A percentile compares a stretch with the other conserved stretches of the same genome.
Evolutionary conservation across 371 early-diverging fungal genomes (phyloP).

Genomic region (Apophysomyces ossiformis): DNA sequence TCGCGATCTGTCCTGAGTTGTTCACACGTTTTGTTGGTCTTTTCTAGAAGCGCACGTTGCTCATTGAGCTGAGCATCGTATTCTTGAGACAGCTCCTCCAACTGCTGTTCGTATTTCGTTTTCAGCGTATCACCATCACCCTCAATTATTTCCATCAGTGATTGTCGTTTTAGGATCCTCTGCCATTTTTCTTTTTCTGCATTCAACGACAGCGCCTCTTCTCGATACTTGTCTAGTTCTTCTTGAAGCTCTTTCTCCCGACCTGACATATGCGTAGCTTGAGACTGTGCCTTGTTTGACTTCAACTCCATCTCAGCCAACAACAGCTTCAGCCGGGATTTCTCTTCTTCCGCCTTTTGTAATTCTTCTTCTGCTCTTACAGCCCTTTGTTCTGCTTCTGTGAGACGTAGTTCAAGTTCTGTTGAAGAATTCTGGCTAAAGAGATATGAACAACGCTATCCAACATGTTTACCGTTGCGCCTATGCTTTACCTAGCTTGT

Average conservation of each 20-base stretch:
- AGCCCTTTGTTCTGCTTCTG: conserved; percentile 19
- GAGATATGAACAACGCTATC: background rate
- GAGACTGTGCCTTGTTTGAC: conserved; percentile 31
- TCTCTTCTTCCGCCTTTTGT: conserved; percentile 23
- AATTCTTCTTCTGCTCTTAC: conserved; percentile 18
- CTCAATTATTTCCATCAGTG: conserved; percentile 36
- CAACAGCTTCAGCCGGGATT: conserved; percentile 19
- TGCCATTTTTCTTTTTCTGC: conserved; percentile 41
- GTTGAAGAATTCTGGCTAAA: background rate
- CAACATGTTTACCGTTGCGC: too few relatives aligned
- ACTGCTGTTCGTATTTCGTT: conserved; percentile 44
- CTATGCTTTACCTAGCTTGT: background rate
- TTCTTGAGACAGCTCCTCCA: conserved; percentile 50
- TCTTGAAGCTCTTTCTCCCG: conserved; percentile 25
- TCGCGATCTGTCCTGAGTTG: conserved; percentile 35
- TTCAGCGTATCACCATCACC: conserved; percentile 27
- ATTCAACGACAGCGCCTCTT: conserved; percentile 31
- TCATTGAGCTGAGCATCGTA: conserved; percentile 53
- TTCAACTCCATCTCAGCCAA: conserved; percentile 38
- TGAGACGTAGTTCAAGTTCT: background rate
- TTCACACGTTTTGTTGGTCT: conserved; percentile 34
- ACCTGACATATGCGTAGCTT: conserved; percentile 23
- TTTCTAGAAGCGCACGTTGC: conserved; percentile 44
- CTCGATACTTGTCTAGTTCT: conserved; percentile 37
- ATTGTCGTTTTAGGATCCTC: conserved; percentile 37